Conservation (phyloP, 352 stramenopile genomes). For the Pythium utonaiense region DNA sequence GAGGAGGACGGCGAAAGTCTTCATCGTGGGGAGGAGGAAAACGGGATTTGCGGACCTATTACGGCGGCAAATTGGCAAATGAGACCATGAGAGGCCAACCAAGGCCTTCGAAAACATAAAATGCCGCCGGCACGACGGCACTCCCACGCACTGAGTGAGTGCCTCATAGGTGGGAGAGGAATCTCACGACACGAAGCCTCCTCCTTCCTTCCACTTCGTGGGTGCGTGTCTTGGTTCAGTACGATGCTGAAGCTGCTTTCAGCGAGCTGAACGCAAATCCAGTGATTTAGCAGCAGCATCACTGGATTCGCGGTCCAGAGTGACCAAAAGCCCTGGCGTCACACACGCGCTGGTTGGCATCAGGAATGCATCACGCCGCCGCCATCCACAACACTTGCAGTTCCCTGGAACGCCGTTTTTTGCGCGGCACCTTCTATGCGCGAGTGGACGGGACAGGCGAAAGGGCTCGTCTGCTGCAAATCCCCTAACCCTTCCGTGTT, state of each 20-base stretch:
- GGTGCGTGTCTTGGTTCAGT: neutral
- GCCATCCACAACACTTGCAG: neutral
- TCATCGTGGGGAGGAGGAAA: slow-evolving; percentile 10
- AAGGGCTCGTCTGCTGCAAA: neutral
- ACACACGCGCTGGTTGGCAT: neutral
- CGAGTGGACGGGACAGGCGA: neutral
- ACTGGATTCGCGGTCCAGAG: neutral
- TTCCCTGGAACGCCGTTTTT: neutral
- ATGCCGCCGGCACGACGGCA: no score
- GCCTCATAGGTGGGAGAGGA: neutral
- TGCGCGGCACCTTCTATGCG: neutral
- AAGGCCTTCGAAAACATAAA: neutral
- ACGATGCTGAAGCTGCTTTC: no score
- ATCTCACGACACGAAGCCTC: neutral
- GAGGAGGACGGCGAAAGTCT: slow-evolving; percentile 15
- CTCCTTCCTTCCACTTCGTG: neutral
- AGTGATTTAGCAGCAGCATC: neutral
- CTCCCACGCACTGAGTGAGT: no score
- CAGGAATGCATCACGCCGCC: neutral
- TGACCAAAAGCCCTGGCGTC: neutral
- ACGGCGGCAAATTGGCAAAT: slow-evolving; percentile 24
- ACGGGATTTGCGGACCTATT: slow-evolving; percentile 18
- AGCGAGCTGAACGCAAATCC: no score
- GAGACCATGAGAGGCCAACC: neutral
- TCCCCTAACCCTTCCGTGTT: neutral